Evolutionary conservation across 306 rosid species (phyloP).

Genomic region (Fragaria iinumae): DNA sequence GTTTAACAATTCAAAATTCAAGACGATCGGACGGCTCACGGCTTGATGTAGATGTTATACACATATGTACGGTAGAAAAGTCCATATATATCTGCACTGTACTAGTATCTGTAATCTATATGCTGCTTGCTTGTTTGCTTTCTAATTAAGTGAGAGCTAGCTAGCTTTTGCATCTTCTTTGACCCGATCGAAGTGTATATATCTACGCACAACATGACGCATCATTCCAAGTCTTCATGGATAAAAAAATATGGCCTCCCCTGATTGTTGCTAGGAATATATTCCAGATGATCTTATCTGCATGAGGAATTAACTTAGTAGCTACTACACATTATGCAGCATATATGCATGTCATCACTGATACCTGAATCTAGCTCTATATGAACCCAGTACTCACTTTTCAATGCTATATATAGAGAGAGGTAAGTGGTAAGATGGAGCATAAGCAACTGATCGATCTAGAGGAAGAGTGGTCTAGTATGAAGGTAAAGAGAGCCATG

Average conservation of each 20-base stretch:
- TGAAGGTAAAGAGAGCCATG: slow-evolving; percentile 65
- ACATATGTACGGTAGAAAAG: too few species aligned
- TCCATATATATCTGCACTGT: background rate
- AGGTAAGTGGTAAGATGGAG: background rate
- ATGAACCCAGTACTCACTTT: background rate
- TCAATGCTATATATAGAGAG: slow-evolving; percentile 37
- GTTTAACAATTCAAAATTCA: too few species aligned
- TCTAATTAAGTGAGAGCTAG: background rate
- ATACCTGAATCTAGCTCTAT: background rate
- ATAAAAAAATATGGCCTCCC: background rate
- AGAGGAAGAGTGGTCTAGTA: slow-evolving; percentile 51
- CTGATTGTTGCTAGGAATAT: background rate
- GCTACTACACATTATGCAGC: background rate
- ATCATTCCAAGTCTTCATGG: slow-evolving; percentile 1
- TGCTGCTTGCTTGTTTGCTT: background rate
- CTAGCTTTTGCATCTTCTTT: background rate
- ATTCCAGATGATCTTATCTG: slow-evolving; percentile 6
- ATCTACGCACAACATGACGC: background rate
- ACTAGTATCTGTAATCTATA: background rate
- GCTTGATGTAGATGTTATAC: too few species aligned
- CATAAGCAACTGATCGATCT: background rate
- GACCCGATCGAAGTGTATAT: background rate
- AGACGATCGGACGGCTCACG: too few species aligned
- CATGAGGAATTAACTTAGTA: background rate
- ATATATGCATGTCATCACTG: background rate